Evolutionary conservation across 495 filamentous ascomycete species (phyloP), one percentile per base, ranked within the genome.

Genomic region (Pyronema omphalodes): DNA sequence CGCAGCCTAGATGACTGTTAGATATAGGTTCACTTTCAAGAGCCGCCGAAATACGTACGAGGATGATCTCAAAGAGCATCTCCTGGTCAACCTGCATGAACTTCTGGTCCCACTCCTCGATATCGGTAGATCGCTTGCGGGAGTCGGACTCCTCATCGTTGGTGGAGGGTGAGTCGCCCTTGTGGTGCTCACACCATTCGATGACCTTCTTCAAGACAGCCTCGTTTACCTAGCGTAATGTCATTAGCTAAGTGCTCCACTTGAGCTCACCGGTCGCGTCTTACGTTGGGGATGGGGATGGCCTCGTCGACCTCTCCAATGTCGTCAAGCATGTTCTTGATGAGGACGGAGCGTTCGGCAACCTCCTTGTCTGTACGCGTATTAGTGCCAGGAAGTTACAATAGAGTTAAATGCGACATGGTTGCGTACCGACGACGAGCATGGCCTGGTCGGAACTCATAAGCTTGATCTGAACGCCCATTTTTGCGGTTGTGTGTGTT

Each of bases 31-130:
- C 9, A 11, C 14, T 15, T 3, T 19, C 2, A 19, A 19, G 44
- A 23, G 11, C 18, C n/a, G 17, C 18, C 48, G 7, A 41, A 33
- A 18, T 33, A 77, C 84, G 49, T 77, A 93, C 88, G 33, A 98
- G 73, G 57, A 98, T 98, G 65, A 98, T 96, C 73, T 98, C 91
- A 57, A 98, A 98, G 0, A 98, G 77, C 91, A 98, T 94, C 71
- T 98, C 91, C 66, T 98, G 91, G 66, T 98, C 91, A 7, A 98
- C 91, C 70, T 96, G 91, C 91, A 96, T 98, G 68, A 95, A 98
- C 68, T 98, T 98, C 69, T 95, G 91, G 61, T 98, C 91, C 91
- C 91, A 98, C 71, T 98, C 91, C 40, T 95, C 91, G 62, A 98
- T 98, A 51, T 96, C 91, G 17, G 91, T 95, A 0, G 87, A 93